Base-by-base conservation (phyloP, 768 basidiomycete species). In the Termitomyces sp. region DNA sequence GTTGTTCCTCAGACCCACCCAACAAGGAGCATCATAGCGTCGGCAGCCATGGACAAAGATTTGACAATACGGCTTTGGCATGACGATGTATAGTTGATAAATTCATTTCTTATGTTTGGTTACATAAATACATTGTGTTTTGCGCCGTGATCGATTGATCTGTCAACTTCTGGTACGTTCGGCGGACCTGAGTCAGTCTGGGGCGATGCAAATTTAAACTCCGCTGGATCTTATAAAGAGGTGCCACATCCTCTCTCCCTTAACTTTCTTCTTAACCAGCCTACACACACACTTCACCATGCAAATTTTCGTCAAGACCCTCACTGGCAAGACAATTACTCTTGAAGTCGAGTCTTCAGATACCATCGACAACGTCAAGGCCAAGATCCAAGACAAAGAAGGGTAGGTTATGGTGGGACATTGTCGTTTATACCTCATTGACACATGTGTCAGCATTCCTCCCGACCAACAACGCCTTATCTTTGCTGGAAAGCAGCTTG, bases 311-410 rank as follows among this genome's bases (percentile, higher is more conserved):
- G 77, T 79, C 0, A 79, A 77, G 70, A 79, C 76, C 35, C 74
- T 79, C 51, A 89, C 86, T 49, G 86, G 86, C 56, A 89, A 89
- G 81, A 89, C 86, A 61, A 86, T 88, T 71, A 86, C 85, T 50
- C 81, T 86, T 53, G 85, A 86, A 76, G 84, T 85, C 46, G 85
- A 85, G 71, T 84, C 83, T 42, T 85, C 83, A 3, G 83, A 85
- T 66, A 85, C 84, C 56, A 85, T 86, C 57, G 83, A 85, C 63
- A 85, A 85, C 51, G 84, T 85, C 49, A 86, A 85, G 74, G 81
- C 85, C 64, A 91, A 91, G 82, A 91, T 91, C 64, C 89, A 92
- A 71, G 89, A 92, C 74, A 91, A 92, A 77, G 90, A 91, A 69
- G 86, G 85, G 87, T 85, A 58, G 65, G 66, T 20, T 7, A 12